A percentile compares a stretch with the other conserved stretches of the same genome.
These are phyloP conservation scores for Rosellinia necatrix DNA, from an alignment of 2,329 filamentous ascomycete genomes.

Conservation along the genomic window DNA sequence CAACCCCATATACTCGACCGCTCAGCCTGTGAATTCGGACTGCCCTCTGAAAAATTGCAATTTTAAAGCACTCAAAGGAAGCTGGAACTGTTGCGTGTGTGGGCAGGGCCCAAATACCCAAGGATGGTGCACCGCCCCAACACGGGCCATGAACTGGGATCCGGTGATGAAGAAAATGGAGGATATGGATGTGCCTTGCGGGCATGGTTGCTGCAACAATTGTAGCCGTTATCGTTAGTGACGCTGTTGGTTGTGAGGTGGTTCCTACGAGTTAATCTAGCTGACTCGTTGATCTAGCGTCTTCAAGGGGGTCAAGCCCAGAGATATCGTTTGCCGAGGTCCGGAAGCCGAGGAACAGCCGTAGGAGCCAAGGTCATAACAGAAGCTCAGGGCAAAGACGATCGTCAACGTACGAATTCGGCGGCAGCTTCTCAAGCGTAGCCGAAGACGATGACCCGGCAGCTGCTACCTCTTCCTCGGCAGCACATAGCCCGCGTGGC, in stretches of 20 bases:
- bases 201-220: constrained; percentile 57
- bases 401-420: constrained; percentile 32
- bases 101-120: constrained; percentile 54
- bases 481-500: constrained; percentile 29
- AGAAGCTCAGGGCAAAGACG: constrained; percentile 32
- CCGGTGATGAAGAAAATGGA: constrained; percentile 39
- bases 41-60: constrained; percentile 58
- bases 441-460: constrained; percentile 31
- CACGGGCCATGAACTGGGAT: constrained; percentile 34
- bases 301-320: constrained; percentile 41
- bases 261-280: not conserved
- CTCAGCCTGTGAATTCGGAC: constrained; percentile 48
- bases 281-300: constrained; percentile 36
- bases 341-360: constrained; percentile 44
- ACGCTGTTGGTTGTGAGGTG: not conserved
- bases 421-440: constrained; percentile 30
- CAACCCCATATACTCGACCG: constrained; percentile 52
- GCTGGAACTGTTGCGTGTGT: constrained; percentile 61
- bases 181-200: constrained; percentile 49
- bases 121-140: constrained; percentile 56
- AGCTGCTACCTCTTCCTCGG: constrained; percentile 24
- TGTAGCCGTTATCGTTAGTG: constrained; percentile 52
- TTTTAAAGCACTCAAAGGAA: constrained; percentile 54
- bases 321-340: constrained; percentile 45
- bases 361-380: constrained; percentile 43